Conservation (phyloP, 1,139 yeast species). For the Candida dubliniensis region DNA sequence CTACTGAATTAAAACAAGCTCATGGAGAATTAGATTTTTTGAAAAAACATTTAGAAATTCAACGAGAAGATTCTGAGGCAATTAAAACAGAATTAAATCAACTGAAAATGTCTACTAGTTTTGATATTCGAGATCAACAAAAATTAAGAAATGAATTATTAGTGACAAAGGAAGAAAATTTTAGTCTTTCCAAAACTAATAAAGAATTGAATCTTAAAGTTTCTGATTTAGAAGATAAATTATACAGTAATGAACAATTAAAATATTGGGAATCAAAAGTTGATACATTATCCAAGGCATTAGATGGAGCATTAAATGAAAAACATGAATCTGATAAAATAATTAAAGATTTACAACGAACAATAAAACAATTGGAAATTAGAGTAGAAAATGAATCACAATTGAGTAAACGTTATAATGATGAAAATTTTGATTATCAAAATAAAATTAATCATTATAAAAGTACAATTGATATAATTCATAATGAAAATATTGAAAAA, state of each 20-base stretch:
- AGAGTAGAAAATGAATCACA: conserved; percentile 37
- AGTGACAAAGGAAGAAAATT: conserved; percentile 45
- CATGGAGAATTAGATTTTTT: conserved; percentile 32
- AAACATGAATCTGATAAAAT: conserved; percentile 33
- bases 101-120: conserved; percentile 31
- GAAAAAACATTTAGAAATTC: conserved; percentile 38
- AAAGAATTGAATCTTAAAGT: conserved; percentile 36
- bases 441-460: conserved; percentile 41
- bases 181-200: conserved; percentile 39
- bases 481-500: conserved; percentile 42
- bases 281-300: conserved; percentile 27
- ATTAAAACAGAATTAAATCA: conserved; percentile 37
- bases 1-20: conserved; percentile 32
- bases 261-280: conserved; percentile 47
- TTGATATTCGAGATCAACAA: conserved; percentile 39
- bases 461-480: conserved; percentile 36
- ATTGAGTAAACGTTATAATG: conserved; percentile 45
- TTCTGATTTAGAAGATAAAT: conserved; percentile 38
- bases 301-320: conserved; percentile 33
- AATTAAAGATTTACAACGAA: conserved; percentile 33
- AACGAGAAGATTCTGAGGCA: conserved; percentile 32
- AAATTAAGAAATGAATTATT: conserved; percentile 39
- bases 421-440: conserved; percentile 48
- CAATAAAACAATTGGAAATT: conserved; percentile 37
- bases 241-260: conserved; percentile 47